These are phyloP conservation scores for Helicostylum pulchrum DNA, from an alignment of 192 early-diverging fungal species.

Conservation along the genomic window DNA sequence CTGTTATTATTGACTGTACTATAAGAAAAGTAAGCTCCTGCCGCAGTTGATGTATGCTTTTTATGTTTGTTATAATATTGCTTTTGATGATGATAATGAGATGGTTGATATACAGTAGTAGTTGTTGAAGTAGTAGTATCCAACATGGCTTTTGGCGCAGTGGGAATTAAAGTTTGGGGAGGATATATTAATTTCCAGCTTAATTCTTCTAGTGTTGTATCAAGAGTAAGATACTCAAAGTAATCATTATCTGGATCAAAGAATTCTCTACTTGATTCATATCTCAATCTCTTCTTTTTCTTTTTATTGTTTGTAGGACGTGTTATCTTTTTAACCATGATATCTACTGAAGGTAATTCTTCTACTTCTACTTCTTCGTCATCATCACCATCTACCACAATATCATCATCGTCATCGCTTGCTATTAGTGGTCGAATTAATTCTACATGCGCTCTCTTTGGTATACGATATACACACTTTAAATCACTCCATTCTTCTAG, in stretches of 20 bases:
- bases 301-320: constrained; percentile 5
- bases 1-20: not conserved
- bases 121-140: not conserved
- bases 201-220: constrained; percentile 17
- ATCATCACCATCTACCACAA: not conserved
- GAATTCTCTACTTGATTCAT: constrained; percentile 26
- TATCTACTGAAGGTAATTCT: no score
- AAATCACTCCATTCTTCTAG: constrained; percentile 50
- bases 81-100: not conserved
- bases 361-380: not conserved
- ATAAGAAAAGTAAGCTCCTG: no score
- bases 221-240: constrained; percentile 25
- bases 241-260: constrained; percentile 32
- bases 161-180: constrained; percentile 22
- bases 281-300: constrained; percentile 7
- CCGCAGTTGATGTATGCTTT: not conserved
- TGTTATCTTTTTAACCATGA: not conserved
- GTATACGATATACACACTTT: constrained; percentile 54
- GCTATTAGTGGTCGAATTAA: not conserved
- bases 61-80: not conserved
- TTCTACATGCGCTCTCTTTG: constrained; percentile 38
- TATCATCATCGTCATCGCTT: not conserved
- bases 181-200: constrained; percentile 9
- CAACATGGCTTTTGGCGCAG: constrained; percentile 30
- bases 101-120: not conserved